These are phyloP conservation scores for Yueomyces sp. DNA, from an alignment of 805 yeast species.

Conservation along the genomic window DNA sequence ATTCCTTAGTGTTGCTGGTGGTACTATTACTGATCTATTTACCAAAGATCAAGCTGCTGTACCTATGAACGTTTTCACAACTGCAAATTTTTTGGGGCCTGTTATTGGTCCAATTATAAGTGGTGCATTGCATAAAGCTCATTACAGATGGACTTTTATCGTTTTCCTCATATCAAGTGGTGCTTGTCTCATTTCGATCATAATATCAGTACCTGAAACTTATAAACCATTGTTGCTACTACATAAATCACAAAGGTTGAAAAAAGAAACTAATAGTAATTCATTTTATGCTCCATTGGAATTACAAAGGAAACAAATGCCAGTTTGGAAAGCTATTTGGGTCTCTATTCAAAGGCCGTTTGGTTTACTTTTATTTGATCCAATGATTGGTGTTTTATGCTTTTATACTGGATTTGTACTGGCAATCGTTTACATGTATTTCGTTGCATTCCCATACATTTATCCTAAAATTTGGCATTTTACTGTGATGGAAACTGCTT, in stretches of 20 bases:
- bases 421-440: slow-evolving; percentile 50
- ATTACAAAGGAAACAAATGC: slow-evolving; percentile 29
- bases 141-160: slow-evolving; percentile 64
- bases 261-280: slow-evolving; percentile 42
- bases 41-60: slow-evolving; percentile 45
- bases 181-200: slow-evolving; percentile 33
- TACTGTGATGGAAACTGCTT: slow-evolving; percentile 41
- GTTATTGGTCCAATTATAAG: slow-evolving; percentile 54
- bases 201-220: slow-evolving; percentile 48
- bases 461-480: slow-evolving; percentile 40
- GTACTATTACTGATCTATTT: slow-evolving; percentile 62
- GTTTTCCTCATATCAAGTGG: slow-evolving; percentile 52
- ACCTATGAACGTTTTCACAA: slow-evolving; percentile 55
- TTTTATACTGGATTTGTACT: slow-evolving; percentile 43
- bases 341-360: slow-evolving; percentile 41
- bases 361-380: slow-evolving; percentile 33
- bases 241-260: slow-evolving; percentile 36
- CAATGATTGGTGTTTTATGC: slow-evolving; percentile 42
- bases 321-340: slow-evolving; percentile 28
- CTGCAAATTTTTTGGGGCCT: slow-evolving; percentile 60
- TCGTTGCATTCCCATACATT: slow-evolving; percentile 52
- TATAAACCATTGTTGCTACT: slow-evolving; percentile 39
- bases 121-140: slow-evolving; percentile 34
- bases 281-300: slow-evolving; percentile 29
- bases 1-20: slow-evolving; percentile 66